Conservation (phyloP, 2,329 filamentous ascomycete genomes). For the Colletotrichum tropicale region DNA sequence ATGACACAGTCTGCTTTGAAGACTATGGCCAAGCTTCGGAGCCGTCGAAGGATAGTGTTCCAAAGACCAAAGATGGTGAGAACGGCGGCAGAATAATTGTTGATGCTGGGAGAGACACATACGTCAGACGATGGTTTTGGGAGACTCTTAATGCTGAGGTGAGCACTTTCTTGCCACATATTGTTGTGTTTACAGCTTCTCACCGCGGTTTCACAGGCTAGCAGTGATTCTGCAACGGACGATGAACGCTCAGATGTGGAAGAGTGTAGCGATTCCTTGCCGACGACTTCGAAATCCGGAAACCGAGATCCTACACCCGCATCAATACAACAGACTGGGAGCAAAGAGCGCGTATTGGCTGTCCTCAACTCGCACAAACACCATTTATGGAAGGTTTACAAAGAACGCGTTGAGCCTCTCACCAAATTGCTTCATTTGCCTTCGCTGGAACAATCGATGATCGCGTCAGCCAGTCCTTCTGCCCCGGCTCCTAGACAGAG, state of each 20-base stretch:
- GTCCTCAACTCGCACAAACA: not conserved
- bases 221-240: not conserved
- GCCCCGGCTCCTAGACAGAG: not conserved
- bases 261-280: not conserved
- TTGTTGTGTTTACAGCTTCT: not conserved
- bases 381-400: not conserved
- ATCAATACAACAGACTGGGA: not conserved
- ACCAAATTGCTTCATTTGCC: not conserved
- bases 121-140: not conserved
- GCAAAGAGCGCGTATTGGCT: not conserved
- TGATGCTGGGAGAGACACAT: not conserved
- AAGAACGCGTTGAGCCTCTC: not conserved
- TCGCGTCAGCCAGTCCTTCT: not conserved
- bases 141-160: not conserved
- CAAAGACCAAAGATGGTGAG: not conserved
- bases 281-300: not conserved
- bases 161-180: not conserved
- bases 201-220: not conserved
- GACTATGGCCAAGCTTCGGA: not conserved
- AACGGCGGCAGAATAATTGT: not conserved
- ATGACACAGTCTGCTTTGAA: not conserved
- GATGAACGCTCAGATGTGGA: not conserved
- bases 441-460: not conserved
- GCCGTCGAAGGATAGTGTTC: not conserved
- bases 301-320: not conserved